A percentile compares a stretch with the other conserved stretches of the same genome.
Evolutionary conservation across 169 alveolate species (phyloP).

Genomic region (Perkinsus chesapeaki): DNA sequence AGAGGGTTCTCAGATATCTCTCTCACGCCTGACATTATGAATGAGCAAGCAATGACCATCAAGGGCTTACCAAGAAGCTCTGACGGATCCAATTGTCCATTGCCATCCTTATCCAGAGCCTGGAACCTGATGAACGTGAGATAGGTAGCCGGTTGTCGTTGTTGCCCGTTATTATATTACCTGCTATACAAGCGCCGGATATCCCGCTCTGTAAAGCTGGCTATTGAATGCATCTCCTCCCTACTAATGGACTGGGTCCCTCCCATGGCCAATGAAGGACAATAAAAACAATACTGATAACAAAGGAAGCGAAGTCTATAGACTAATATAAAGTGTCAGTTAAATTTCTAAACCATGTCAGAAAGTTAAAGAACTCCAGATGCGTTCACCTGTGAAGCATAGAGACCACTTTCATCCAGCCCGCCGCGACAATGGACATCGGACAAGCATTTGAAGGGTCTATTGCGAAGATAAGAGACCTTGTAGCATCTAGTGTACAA

Average conservation of each 20-base stretch:
- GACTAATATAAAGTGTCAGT: neutral
- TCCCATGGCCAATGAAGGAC: neutral
- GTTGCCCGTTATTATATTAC: neutral
- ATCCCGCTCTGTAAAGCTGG: constrained; percentile 65
- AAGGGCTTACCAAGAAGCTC: constrained; percentile 62
- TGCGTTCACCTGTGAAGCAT: no score
- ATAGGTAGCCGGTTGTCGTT: no score
- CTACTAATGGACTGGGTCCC: neutral
- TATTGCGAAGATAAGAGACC: no score
- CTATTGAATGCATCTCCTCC: neutral
- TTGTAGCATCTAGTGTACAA: no score
- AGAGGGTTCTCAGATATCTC: constrained; percentile 77
- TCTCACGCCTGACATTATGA: constrained; percentile 45
- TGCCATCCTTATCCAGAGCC: constrained; percentile 66
- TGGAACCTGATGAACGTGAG: constrained; percentile 28
- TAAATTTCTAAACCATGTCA: neutral
- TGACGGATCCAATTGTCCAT: constrained; percentile 76
- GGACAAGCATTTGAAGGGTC: no score
- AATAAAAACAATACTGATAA: neutral
- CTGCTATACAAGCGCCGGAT: constrained; percentile 65
- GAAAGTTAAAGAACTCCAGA: no score
- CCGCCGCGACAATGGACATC: no score
- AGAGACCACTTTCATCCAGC: no score
- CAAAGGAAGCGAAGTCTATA: neutral
- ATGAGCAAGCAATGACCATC: neutral